Evolutionary conservation across 2,329 filamentous ascomycete species (phyloP), one percentile per base, ranked within the genome.

Genomic region (Chaetomium sp.): DNA sequence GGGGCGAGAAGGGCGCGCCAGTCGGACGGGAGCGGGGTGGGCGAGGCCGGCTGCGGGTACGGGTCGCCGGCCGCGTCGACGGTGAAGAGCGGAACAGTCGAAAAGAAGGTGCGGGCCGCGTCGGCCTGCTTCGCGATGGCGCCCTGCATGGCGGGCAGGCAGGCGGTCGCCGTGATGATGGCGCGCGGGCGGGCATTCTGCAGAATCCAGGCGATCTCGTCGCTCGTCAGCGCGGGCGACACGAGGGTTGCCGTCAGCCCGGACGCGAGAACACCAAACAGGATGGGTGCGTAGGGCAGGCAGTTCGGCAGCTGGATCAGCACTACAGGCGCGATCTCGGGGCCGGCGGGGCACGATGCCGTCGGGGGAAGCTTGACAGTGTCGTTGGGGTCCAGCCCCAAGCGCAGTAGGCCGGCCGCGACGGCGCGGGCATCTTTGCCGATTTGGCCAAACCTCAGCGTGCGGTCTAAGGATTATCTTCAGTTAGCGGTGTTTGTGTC

Each of bases 1-100:
- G 52, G 81, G 4, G 71, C 72, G n/a, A 87, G 67, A 6, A 89
- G 73, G 1, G 72, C 68, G n/a, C 74, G 79, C 86, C 86, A 89
- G 68, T 86, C 75, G 1, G 51, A 47, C 50, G 41, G 27, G 3
- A 10, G 42, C 34, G 45, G 49, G 1, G 19, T 55, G 37, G 37
- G 43, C 1, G 42, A 14, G 52, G 7, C 50, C 10, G 38, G 43
- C 2, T 47, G 37, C 9, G 72, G 72, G 52, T 74, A 75, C 3
- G 55, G 11, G 32, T 73, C 72, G 5, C 57, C 58, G 2, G 58
- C 65, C 2, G 68, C 64, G 42, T 75, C 69, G 11, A 74, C 79
- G 60, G 83, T 80, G 66, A 86, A 88, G 12, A 81, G 69, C 63
- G 86, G 87, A 8, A 88, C 69, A 4, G 53, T 50, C 3, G 61